Base-by-base conservation (phyloP, 352 stramenopile species). In the Pythium guiyangense region DNA sequence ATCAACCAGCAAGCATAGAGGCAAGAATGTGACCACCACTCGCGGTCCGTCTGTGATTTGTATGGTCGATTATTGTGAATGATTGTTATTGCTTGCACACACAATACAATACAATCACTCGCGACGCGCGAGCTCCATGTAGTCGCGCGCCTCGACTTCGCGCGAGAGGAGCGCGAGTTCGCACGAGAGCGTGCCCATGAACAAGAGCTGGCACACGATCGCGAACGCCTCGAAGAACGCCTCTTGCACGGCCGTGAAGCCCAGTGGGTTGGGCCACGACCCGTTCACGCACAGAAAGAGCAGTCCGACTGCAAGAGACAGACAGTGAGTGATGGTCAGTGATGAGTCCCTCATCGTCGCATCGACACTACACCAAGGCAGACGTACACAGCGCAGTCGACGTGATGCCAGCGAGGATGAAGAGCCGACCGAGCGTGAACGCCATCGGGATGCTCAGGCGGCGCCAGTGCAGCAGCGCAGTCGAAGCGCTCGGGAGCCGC, bases 161-260 rank as follows among this genome's bases (percentile, higher is more conserved):
- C 64, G 64, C 31, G 70, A 69, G 49, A 93, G 75, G 51, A 70
- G 64, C 14, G 79, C 67, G 22, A 92, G 60, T 57, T 95, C 85
- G 49, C 81, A 88, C 4, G 79, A 89, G 1, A 91, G 58, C 49
- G 85, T 95, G 14, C 85, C 85, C 78, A 95, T 92, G 70, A 88
- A 95, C 20, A 95, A 62, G n/a, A 95, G 69, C 56, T 95, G 85
- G 43, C 81, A 95, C 17, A 93, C 69, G 62, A 95, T 93, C 3
- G 85, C 83, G 48, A 90, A 73, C 3, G 84, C 79, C 56, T 95
- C 85, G 43, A 92, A 86, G 59, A 92, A 86, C 4, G 85, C 85
- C 42, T 95, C 85, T 56, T 93, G 79, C 0, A 85, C 69, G 31
- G 82, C 82, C 27, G 85, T 92, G 54, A 95, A 88, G 4, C 80